phyloP scores from a whole-genome alignment of 2,329 filamentous ascomycete genomes.

The Fonsecaea pugnacius region DNA sequence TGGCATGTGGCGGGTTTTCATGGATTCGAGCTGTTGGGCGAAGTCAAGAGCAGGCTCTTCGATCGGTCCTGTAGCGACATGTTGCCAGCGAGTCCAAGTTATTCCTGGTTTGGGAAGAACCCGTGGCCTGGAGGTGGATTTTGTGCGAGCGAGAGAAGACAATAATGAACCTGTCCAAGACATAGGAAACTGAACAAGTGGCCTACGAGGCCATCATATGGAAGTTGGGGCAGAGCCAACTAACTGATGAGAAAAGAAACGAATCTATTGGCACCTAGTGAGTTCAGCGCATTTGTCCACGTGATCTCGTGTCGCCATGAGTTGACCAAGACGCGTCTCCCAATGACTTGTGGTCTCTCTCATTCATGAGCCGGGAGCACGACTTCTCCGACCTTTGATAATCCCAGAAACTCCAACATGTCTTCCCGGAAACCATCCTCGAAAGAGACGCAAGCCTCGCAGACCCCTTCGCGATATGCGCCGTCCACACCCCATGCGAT shows the following conservation, averaged over 20 bases:
- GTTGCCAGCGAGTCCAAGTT: slow-evolving; percentile 1
- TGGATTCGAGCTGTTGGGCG: slow-evolving; percentile 10
- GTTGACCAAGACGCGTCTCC: neutral
- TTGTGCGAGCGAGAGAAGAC: neutral
- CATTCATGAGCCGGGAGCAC: neutral
- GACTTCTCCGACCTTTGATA: neutral
- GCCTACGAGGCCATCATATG: neutral
- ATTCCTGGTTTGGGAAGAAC: neutral
- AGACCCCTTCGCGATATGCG: slow-evolving; percentile 44
- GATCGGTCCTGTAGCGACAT: neutral
- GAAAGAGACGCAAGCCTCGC: slow-evolving; percentile 23
- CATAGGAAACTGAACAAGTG: neutral
- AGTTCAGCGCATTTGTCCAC: neutral
- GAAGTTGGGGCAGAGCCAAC: neutral
- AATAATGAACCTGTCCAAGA: neutral
- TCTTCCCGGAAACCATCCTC: slow-evolving; percentile 30
- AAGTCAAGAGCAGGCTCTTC: neutral
- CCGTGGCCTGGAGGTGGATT: neutral
- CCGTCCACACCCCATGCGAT: slow-evolving; percentile 62
- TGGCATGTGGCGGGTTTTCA: slow-evolving; percentile 16
- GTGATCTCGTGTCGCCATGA: neutral
- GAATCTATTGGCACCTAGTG: neutral
- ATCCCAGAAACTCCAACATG: slow-evolving; percentile 23
- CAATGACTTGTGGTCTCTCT: neutral
- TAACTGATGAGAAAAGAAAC: neutral